Conservation (phyloP, 2,329 filamentous ascomycete genomes). For the Capronia epimyces region DNA sequence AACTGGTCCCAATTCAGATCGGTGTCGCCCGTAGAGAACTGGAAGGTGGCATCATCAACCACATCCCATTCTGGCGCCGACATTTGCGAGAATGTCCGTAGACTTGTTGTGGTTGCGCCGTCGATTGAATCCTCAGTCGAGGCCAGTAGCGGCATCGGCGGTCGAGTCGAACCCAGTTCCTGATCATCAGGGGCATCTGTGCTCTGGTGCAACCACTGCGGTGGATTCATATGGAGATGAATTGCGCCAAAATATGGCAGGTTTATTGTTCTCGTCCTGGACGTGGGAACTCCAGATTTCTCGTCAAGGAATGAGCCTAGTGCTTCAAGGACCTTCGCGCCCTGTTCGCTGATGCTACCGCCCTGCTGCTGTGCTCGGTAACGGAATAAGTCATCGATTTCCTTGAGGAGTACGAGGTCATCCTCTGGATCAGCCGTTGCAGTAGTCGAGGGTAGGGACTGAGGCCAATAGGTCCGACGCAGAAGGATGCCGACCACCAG, state of each 20-base stretch:
- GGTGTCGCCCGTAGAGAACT: constrained; percentile 4
- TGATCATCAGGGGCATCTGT: background rate
- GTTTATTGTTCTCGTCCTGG: constrained; percentile 17
- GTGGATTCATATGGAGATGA: constrained; percentile 19
- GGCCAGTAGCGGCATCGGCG: background rate
- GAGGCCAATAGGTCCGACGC: constrained; percentile 1
- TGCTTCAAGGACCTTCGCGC: constrained; percentile 22
- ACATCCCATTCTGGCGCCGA: background rate
- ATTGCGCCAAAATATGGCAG: constrained; percentile 28
- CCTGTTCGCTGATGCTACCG: constrained; percentile 25
- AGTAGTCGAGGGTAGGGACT: background rate
- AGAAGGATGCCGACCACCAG: constrained; percentile 23
- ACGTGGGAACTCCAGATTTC: background rate
- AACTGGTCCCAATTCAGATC: constrained; percentile 24
- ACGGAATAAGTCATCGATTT: constrained; percentile 27
- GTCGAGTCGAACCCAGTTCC: background rate
- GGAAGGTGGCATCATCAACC: background rate
- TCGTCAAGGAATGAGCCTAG: constrained; percentile 23
- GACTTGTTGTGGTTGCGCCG: background rate
- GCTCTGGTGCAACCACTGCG: constrained; percentile 1
- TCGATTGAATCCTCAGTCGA: background rate
- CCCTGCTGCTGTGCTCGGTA: constrained; percentile 22
- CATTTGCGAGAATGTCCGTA: background rate
- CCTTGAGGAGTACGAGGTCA: constrained; percentile 22
- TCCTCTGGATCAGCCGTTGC: constrained; percentile 9